Base-by-base conservation (phyloP, 1,139 yeast species). In the Lizanozyma gosingica region DNA sequence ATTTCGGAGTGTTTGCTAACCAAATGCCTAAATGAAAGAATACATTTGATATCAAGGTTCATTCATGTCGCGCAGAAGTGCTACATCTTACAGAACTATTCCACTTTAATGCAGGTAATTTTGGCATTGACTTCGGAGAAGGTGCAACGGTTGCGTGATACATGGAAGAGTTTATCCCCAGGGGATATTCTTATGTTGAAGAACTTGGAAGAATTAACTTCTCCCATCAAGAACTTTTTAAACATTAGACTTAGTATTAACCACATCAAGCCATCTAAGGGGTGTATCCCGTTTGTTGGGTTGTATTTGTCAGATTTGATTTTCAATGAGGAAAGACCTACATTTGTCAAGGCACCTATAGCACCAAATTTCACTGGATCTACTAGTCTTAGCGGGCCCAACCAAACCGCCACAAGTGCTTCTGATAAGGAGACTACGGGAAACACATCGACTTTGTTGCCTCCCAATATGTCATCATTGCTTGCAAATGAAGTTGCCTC, bases 231-330 rank as follows among this genome's bases (percentile, higher is more conserved):
- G 52, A 80, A 82, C 55, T 90, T 86, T 55, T 61, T 73, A 41
- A 73, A 74, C 41, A 67, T 90, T 45, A 69, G 97, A 47, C 59
- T 69, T 17, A 76, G 83, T 43, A 69, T 87, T 47, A 77, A 76
- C 47, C 71, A 68, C 36, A 65, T 82, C 45, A 76, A 75, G 41
- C 87, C 88, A 14, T 73, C 85, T 1, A 71, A 67, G 43, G 97
- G 97, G 1, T 82, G 95, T 51, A 79, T 90, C 39, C 97, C 97
- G 18, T 90, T 88, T 57, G 77, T 90, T 40, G 96, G 95, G 2
- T 68, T 92, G 35, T 88, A 86, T 52, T 60, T 92, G 39, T 81
- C 90, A 2, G 97, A 92, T 57, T 69, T 90, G 52, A 79, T 86
- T 1, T 77, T 82, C 55, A 87, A 87, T 56, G 79, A 88, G 3